Percentiles rank a stretch among this genome's conserved stretches.
Conservation (phyloP, 2,329 filamentous ascomycete species). For the Ophiocordyceps australis region DNA sequence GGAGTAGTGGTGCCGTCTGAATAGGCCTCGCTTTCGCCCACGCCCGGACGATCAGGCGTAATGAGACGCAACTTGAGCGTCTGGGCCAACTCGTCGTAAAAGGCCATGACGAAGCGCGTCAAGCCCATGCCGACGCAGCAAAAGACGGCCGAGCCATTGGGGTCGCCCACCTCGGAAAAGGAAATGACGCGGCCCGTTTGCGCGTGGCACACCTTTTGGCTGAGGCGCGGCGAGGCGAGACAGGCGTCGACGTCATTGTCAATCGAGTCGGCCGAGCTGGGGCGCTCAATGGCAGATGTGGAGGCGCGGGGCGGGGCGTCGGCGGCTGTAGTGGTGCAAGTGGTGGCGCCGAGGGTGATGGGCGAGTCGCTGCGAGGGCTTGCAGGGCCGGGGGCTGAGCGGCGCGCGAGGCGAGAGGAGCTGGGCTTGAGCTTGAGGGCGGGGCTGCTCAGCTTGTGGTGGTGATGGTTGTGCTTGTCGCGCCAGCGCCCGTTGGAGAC, state of each 20-base stretch:
- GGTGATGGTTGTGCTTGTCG: slow-evolving; percentile 29
- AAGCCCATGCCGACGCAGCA: slow-evolving; percentile 97
- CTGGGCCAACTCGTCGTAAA: slow-evolving; percentile 87
- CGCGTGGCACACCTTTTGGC: slow-evolving; percentile 74
- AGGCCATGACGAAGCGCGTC: slow-evolving; percentile 87
- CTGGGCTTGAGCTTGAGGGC: slow-evolving; percentile 29
- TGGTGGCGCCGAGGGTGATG: slow-evolving; percentile 6
- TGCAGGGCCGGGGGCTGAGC: slow-evolving; percentile 29
- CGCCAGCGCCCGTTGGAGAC: slow-evolving; percentile 41
- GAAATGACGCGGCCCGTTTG: slow-evolving; percentile 77
- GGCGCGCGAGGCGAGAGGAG: slow-evolving; percentile 38
- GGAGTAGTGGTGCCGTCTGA: slow-evolving; percentile 69
- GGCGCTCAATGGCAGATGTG: slow-evolving; percentile 43
- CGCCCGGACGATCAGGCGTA: slow-evolving; percentile 82
- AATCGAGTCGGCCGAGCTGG: slow-evolving; percentile 67
- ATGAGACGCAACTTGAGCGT: slow-evolving; percentile 81
- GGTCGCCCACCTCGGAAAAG: slow-evolving; percentile 91
- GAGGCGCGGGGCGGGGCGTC: slow-evolving; percentile 9
- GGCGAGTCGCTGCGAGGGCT: slow-evolving; percentile 21
- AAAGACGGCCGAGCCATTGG: slow-evolving; percentile 79
- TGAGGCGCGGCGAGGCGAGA: slow-evolving; percentile 64
- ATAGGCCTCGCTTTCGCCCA: slow-evolving; percentile 81
- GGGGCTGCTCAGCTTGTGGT: slow-evolving; percentile 24
- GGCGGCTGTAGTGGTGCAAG: background rate
- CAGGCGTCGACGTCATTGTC: slow-evolving; percentile 79